phyloP scores from a whole-genome alignment of 306 rosid species.

The Crataegus laevigata region DNA sequence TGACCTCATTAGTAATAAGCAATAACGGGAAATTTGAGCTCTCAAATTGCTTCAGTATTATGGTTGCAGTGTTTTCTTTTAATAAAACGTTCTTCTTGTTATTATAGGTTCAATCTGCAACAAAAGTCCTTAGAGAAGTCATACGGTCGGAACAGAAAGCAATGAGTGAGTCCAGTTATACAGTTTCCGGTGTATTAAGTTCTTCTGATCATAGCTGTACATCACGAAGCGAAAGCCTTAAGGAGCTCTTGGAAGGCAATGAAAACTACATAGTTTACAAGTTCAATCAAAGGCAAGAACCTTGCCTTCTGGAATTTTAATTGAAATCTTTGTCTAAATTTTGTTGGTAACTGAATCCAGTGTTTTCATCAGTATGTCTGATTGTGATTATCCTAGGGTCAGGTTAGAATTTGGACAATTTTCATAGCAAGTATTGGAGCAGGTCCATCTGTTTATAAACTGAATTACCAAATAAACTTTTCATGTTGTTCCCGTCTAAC shows the following conservation, averaged over 20 bases:
- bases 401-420: background rate
- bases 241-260: conserved; percentile 44
- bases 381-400: background rate
- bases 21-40: background rate
- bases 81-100: conserved; percentile 13
- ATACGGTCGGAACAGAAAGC: conserved; percentile 52
- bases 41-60: background rate
- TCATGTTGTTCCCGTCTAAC: background rate
- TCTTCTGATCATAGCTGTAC: conserved; percentile 46
- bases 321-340: background rate
- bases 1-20: background rate
- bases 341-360: background rate
- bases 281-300: conserved; percentile 61
- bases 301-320: background rate
- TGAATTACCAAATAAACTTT: background rate
- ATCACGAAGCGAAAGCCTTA: conserved; percentile 54
- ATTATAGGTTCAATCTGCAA: conserved; percentile 49
- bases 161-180: conserved; percentile 40
- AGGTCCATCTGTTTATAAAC: background rate
- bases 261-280: conserved; percentile 42
- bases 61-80: background rate
- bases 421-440: background rate
- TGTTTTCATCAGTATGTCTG: background rate
- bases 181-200: conserved; percentile 69
- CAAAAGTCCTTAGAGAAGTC: conserved; percentile 51